Evolutionary conservation across 257 asterid species (phyloP), one percentile per base, ranked within the genome.

Genomic region (Petunia axillaris): DNA sequence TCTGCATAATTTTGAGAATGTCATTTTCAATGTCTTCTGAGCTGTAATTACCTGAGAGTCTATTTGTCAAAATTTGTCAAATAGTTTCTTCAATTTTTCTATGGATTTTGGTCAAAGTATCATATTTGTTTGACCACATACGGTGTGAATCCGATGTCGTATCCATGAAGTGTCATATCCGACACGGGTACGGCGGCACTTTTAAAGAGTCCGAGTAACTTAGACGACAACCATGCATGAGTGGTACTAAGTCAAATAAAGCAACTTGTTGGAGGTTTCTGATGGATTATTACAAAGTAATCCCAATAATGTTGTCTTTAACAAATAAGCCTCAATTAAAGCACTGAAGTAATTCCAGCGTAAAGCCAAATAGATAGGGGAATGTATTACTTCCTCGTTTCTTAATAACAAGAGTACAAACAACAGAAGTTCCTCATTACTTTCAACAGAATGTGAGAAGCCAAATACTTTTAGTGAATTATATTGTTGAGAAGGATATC

Each of bases 381-480:
- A 50, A 71, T 71, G 11, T 6, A 11, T 11, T 35, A 1, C 7
- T 9, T 52, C 48, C 59, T 71, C 77, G 35, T 71, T 62, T 71
- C 62, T 35, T 48, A 48, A 73, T 36, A 50, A 50, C 62, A 50
- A 73, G 59, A 73, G 11, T 54, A 73, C 35, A 36, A 37, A 13
- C 16, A 2, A 73, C 25, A 2, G 25, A 73, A 2, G 1, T 73
- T 73, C 62, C 36, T 73, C 5, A 50, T 73, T 73, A 50, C 78
- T 73, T 73, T 50, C 63, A 73, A 6, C 62, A 35, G 37, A 16
- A 67, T 67, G 39, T 67, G 75, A 67, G 38, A 37, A n/a, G 75
- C n/a, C 39, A 43, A 53, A 15, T 14, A 43, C 1, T 43, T 67
- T 67, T 67, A 0, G 75, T 67, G 8, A n/a, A 43, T 1, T 50